A percentile compares a stretch with the other conserved stretches of the same genome.
Evolutionary conservation across 2,329 filamentous ascomycete species (phyloP).

Genomic region (Emydomyces testavorans): DNA sequence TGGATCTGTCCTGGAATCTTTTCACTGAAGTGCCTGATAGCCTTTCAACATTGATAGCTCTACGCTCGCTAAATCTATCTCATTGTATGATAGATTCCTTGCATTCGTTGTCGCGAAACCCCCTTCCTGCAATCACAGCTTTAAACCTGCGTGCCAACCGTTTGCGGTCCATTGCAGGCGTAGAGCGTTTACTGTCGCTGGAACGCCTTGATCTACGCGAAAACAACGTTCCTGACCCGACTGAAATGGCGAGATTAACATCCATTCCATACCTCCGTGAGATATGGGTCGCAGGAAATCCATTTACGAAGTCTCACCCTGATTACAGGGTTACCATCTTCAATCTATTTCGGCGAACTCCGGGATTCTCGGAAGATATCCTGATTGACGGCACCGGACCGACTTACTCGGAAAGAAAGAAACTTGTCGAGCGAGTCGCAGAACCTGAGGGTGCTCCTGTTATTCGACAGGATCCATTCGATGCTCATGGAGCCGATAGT

Average conservation of each 20-base stretch:
- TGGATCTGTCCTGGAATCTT: constrained; percentile 85
- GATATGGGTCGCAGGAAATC: constrained; percentile 85
- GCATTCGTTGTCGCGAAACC: constrained; percentile 72
- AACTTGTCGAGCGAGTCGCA: constrained; percentile 68
- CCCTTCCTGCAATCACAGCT: constrained; percentile 84
- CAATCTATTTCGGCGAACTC: constrained; percentile 83
- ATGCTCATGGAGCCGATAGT: constrained; percentile 46
- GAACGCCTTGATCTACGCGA: constrained; percentile 86
- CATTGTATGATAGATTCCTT: constrained; percentile 97
- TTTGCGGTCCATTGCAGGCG: constrained; percentile 72
- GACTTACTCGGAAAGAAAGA: constrained; percentile 72
- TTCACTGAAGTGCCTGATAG: constrained; percentile 93
- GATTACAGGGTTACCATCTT: constrained; percentile 84
- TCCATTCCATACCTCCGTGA: constrained; percentile 84
- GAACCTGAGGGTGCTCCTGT: constrained; percentile 67
- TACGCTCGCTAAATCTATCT: constrained; percentile 87
- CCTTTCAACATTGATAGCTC: constrained; percentile 67
- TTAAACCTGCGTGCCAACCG: constrained; percentile 85
- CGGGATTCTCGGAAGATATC: constrained; percentile 83
- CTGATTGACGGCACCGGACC: constrained; percentile 76
- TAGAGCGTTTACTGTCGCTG: constrained; percentile 77
- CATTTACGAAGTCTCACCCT: constrained; percentile 76
- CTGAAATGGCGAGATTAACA: constrained; percentile 78
- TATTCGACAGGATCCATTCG: constrained; percentile 49
- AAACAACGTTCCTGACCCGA: constrained; percentile 81